Conservation (phyloP, 2,329 filamentous ascomycete species). For the Penicillium olsonii region DNA sequence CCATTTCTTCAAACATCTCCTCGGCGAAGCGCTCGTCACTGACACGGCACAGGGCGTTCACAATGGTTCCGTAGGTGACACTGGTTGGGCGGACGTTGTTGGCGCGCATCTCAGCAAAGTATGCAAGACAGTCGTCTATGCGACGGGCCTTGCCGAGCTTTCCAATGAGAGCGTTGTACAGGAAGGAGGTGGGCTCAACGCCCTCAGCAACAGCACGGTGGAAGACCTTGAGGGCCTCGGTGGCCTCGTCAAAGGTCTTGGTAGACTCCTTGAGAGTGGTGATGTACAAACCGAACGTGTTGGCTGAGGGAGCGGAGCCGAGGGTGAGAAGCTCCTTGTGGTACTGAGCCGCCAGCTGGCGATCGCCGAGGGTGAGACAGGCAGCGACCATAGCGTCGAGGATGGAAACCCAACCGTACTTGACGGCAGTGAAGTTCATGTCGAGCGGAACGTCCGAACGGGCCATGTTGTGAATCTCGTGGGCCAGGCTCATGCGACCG, state of each 20-base stretch:
- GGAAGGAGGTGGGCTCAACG: slow-evolving; percentile 91
- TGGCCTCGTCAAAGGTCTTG: slow-evolving; percentile 96
- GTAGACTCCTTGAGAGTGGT: slow-evolving; percentile 97
- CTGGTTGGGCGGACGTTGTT: slow-evolving; percentile 93
- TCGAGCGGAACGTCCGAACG: slow-evolving; percentile 83
- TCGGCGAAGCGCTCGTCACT: slow-evolving; percentile 98
- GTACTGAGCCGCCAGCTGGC: slow-evolving; percentile 77
- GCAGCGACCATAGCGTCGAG: slow-evolving; percentile 95
- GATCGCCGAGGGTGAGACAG: slow-evolving; percentile 79
- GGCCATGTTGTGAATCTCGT: slow-evolving; percentile 87
- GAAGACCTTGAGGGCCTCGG: slow-evolving; percentile 97
- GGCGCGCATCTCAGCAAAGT: slow-evolving; percentile 96
- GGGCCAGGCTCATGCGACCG: slow-evolving; percentile 75
- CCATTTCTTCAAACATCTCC: slow-evolving; percentile 98
- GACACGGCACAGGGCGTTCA: slow-evolving; percentile 95
- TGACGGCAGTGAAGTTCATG: slow-evolving; percentile 79
- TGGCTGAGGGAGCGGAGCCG: slow-evolving; percentile 88
- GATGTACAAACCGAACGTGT: slow-evolving; percentile 98
- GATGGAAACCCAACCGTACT: slow-evolving; percentile 95
- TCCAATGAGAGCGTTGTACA: slow-evolving; percentile 97
- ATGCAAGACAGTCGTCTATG: slow-evolving; percentile 96
- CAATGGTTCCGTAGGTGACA: slow-evolving; percentile 96
- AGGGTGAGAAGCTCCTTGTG: slow-evolving; percentile 91
- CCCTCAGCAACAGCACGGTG: slow-evolving; percentile 89
- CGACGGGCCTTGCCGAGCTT: slow-evolving; percentile 97